phyloP scores from a whole-genome alignment of 2,329 filamentous ascomycete species.

The Madurella mycetomatis region DNA sequence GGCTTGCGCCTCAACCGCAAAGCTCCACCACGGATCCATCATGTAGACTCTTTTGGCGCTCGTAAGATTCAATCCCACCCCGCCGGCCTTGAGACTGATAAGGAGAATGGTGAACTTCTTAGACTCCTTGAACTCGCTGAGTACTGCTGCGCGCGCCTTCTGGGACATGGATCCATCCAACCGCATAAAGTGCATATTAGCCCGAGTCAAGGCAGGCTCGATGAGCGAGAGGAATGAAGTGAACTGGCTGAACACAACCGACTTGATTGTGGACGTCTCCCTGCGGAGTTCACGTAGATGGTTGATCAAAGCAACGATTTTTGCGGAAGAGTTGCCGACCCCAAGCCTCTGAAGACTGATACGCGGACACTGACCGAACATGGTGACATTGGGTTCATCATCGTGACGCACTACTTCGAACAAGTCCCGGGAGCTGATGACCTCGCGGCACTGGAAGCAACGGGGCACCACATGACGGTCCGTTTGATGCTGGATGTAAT shows the following conservation, averaged over 20 bases:
- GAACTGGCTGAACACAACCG: slow-evolving; percentile 94
- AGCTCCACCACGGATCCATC: slow-evolving; percentile 99
- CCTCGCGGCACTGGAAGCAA: slow-evolving; percentile 87
- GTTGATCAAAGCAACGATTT: slow-evolving; percentile 73
- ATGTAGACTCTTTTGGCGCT: slow-evolving; percentile 87
- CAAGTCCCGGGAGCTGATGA: slow-evolving; percentile 75
- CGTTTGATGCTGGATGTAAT: slow-evolving; percentile 83
- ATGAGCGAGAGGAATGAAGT: slow-evolving; percentile 94
- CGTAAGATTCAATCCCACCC: slow-evolving; percentile 90
- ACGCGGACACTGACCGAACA: slow-evolving; percentile 41
- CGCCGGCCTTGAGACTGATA: slow-evolving; percentile 81
- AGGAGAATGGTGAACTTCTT: slow-evolving; percentile 69
- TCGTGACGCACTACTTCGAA: slow-evolving; percentile 89
- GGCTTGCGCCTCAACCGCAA: slow-evolving; percentile 91
- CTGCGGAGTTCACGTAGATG: slow-evolving; percentile 67
- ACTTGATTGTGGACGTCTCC: slow-evolving; percentile 68
- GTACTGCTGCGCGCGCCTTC: slow-evolving; percentile 72
- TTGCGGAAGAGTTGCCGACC: slow-evolving; percentile 71
- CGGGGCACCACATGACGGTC: slow-evolving; percentile 70
- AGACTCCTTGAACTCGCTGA: slow-evolving; percentile 64
- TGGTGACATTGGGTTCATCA: slow-evolving; percentile 43
- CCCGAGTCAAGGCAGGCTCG: slow-evolving; percentile 68
- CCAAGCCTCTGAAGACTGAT: slow-evolving; percentile 60
- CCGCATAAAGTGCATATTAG: slow-evolving; percentile 74
- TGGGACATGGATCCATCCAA: slow-evolving; percentile 90